Base-by-base conservation (phyloP, 2,329 filamentous ascomycete genomes). In the Hypoxylon sp. region DNA sequence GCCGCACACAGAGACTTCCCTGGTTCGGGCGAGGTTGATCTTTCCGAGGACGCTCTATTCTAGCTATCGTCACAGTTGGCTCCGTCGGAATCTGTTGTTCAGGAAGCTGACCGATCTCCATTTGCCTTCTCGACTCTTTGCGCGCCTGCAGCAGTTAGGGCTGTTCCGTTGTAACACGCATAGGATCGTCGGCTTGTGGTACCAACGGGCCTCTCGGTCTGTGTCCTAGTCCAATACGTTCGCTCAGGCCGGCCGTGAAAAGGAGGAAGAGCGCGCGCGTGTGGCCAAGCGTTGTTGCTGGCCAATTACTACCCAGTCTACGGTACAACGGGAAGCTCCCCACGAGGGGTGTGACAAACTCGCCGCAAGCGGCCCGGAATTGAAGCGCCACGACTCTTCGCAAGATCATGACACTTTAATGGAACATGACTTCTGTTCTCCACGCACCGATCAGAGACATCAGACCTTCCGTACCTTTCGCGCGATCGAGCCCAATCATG, bases 361-460 rank as follows among this genome's bases (percentile, higher is more conserved):
- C 22, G 56, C 65, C 52, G 56, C 63, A 60, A 66, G 53, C 54
- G 61, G 57, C 57, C 61, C 51, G 57, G 48, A 54, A 64, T 65
- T 52, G 52, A 54, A 57, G 65, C 70, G 60, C 62, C 40, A 67
- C 67, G 51, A 65, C 40, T 67, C 22, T 59, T 48, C 42, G 64
- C 64, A 70, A 60, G 55, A 73, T 66, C 63, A 72, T 74, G 70
- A 67, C 60, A 64, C 32, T 60, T 68, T 71, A 67, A 70, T 72
- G 69, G 73, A 78, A 71, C 73, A 83, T 83, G 80, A 79, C 79
- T 76, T 81, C 79, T 57, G 74, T 82, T 66, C 74, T 82, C 62
- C 67, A 78, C 67, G 73, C 78, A 64, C 78, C 79, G 68, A 73
- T 76, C 53, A 75, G 74, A 72, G 78, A 81, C 67, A 76, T 79